Evolutionary conservation across 345 rosid species (phyloP).

Genomic region (Acer yangbiense): DNA sequence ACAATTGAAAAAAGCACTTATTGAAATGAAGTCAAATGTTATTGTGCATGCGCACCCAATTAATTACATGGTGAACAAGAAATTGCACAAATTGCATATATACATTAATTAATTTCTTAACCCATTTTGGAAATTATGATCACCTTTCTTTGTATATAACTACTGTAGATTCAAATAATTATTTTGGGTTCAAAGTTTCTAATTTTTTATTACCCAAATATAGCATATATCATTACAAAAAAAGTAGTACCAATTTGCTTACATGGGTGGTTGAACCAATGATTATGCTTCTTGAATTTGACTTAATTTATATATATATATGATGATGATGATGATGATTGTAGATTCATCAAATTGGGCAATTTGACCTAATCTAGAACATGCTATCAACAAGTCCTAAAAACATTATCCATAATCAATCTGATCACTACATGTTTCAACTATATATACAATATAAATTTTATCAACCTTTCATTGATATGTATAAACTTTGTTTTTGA

Average conservation of each 20-base stretch:
- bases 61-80: background rate
- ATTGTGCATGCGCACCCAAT: background rate
- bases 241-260: background rate
- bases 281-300: background rate
- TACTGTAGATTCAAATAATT: background rate
- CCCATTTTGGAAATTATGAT: background rate
- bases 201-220: background rate
- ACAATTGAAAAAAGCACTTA: background rate
- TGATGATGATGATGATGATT: background rate
- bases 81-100: background rate
- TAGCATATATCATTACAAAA: background rate
- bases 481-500: background rate
- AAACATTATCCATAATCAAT: background rate
- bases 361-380: slow-evolving; percentile 2
- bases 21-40: background rate
- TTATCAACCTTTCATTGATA: no score
- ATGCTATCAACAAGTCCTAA: background rate
- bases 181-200: background rate
- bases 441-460: background rate
- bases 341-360: background rate
- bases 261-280: slow-evolving; percentile 6
- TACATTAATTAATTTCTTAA: background rate
- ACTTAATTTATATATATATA: background rate
- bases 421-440: background rate
- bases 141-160: background rate